Conservation (phyloP, 2,329 filamentous ascomycete genomes). For the Fusarium hainanense region DNA sequence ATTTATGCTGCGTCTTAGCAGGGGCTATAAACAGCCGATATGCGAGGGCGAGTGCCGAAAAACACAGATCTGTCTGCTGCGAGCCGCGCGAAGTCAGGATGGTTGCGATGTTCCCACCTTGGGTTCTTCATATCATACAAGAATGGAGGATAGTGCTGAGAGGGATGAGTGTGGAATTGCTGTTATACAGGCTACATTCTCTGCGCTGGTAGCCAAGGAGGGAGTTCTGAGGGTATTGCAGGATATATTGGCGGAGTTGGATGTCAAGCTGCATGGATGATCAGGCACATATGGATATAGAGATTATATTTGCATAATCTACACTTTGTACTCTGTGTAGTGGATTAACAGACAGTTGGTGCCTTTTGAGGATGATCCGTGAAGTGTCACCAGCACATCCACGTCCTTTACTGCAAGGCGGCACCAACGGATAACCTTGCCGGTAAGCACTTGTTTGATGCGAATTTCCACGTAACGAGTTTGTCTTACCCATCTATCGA, state of each 20-base stretch:
- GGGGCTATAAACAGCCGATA: constrained; percentile 56
- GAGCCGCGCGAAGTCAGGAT: constrained; percentile 63
- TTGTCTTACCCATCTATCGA: background rate
- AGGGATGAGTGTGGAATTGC: constrained; percentile 49
- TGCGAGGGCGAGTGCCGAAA: constrained; percentile 58
- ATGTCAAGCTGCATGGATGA: constrained; percentile 21
- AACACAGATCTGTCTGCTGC: constrained; percentile 62
- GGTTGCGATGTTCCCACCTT: constrained; percentile 58
- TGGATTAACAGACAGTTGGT: background rate
- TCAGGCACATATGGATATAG: background rate
- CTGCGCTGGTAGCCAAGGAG: constrained; percentile 42
- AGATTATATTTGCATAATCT: background rate
- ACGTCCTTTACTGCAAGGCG: background rate
- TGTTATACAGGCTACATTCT: constrained; percentile 43
- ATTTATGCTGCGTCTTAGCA: constrained; percentile 60
- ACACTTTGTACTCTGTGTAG: background rate
- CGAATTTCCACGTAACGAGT: too few species aligned
- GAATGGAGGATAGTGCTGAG: constrained; percentile 28
- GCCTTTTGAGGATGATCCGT: too few species aligned
- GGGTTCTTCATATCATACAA: constrained; percentile 51
- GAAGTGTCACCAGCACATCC: background rate
- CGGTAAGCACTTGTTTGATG: background rate
- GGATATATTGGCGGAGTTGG: constrained; percentile 8
- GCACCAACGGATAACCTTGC: background rate
- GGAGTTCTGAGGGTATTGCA: constrained; percentile 44